phyloP scores from a whole-genome alignment of 352 stramenopile genomes.

The Globisporangium parvum region DNA sequence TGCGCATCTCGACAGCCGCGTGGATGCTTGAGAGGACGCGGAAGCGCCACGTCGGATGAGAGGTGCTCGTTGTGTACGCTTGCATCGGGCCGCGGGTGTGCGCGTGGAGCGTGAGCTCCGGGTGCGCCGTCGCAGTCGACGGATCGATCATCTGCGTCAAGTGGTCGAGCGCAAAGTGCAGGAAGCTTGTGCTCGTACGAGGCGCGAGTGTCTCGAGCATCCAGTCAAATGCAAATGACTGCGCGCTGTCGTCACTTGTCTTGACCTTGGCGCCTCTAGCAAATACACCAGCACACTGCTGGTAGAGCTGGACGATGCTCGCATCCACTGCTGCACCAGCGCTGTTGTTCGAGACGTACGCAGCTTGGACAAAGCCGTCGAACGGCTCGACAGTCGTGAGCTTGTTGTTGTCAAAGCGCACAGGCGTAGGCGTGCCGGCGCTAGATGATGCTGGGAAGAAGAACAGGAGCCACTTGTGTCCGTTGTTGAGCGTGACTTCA shows the following conservation, averaged over 20 bases:
- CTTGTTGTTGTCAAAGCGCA: conserved; percentile 35
- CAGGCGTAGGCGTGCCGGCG: conserved; percentile 8
- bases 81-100: conserved; percentile 68
- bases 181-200: conserved; percentile 14
- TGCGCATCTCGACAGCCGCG: conserved; percentile 35
- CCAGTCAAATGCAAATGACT: conserved; percentile 64
- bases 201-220: conserved; percentile 16
- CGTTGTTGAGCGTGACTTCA: conserved; percentile 68
- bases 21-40: conserved; percentile 30
- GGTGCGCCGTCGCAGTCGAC: conserved; percentile 24
- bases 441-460: conserved; percentile 30
- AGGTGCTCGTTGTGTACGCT: conserved; percentile 29
- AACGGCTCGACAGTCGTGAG: conserved; percentile 50
- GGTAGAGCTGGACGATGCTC: conserved; percentile 54
- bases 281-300: conserved; percentile 50
- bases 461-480: conserved; percentile 66
- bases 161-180: conserved; percentile 71
- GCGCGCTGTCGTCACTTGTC: conserved; percentile 17
- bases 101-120: conserved; percentile 55
- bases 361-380: conserved; percentile 56
- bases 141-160: conserved; percentile 49
- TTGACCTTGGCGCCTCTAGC: conserved; percentile 19
- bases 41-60: conserved; percentile 39
- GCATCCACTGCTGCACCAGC: conserved; percentile 13
- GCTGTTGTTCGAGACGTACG: conserved; percentile 48